Percentiles rank a stretch among this genome's conserved stretches.
These are phyloP conservation scores for Termitomyces sp. DNA, from an alignment of 768 basidiomycete species.

Conservation along the genomic window DNA sequence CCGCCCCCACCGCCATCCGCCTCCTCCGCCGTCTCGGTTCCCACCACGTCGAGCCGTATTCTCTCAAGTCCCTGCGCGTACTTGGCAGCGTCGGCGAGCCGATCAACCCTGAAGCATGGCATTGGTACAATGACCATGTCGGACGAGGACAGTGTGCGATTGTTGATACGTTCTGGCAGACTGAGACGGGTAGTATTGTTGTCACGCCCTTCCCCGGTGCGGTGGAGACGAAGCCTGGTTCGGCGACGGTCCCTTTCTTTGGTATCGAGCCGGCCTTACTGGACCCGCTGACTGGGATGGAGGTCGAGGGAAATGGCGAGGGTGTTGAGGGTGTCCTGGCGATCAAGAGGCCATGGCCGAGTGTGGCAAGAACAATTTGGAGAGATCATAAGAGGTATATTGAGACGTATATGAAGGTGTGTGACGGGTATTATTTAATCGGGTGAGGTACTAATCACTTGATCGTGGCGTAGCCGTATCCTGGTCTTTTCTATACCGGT, in stretches of 20 bases:
- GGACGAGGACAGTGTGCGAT: slow-evolving; percentile 85
- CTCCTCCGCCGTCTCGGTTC: slow-evolving; percentile 76
- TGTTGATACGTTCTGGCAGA: slow-evolving; percentile 97
- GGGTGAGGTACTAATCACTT: not conserved
- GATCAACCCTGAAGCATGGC: slow-evolving; percentile 98
- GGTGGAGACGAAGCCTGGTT: slow-evolving; percentile 92
- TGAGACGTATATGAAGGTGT: slow-evolving; percentile 46
- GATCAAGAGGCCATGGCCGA: slow-evolving; percentile 88
- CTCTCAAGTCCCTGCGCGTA: slow-evolving; percentile 78
- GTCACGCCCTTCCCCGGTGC: slow-evolving; percentile 96
- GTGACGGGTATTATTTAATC: not conserved
- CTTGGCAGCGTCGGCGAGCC: slow-evolving; percentile 96
- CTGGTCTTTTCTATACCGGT: slow-evolving; percentile 93
- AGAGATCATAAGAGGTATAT: slow-evolving; percentile 80
- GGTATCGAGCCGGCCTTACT: slow-evolving; percentile 87
- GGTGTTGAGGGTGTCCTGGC: slow-evolving; percentile 91
- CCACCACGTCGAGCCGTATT: slow-evolving; percentile 78
- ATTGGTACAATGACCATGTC: slow-evolving; percentile 97
- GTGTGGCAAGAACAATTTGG: slow-evolving; percentile 89
- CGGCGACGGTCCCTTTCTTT: slow-evolving; percentile 97
- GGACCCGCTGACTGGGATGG: slow-evolving; percentile 74
- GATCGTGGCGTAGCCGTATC: slow-evolving; percentile 51
- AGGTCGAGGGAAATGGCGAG: slow-evolving; percentile 72
- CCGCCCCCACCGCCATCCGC: slow-evolving; percentile 91
- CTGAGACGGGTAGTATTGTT: slow-evolving; percentile 95